These are phyloP conservation scores for Calendula officinalis DNA, from an alignment of 129 eudicot genomes.

Conservation along the genomic window DNA sequence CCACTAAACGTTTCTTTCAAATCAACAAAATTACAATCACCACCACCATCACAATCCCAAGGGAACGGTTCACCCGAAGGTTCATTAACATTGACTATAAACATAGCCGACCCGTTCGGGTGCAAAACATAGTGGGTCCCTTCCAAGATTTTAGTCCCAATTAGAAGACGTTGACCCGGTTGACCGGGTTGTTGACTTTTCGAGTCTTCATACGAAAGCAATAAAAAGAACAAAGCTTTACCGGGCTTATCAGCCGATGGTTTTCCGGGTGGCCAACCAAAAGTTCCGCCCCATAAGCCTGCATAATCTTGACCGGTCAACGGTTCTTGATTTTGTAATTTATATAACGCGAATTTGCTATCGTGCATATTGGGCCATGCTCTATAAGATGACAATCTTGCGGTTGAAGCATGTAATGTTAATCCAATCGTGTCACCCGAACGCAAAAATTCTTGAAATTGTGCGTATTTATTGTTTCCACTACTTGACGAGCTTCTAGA, in stretches of 20 bases:
- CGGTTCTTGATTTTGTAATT: slow-evolving; percentile 51
- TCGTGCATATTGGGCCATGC: slow-evolving; percentile 96
- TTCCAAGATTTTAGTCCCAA: slow-evolving; percentile 87
- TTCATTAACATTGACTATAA: slow-evolving; percentile 64
- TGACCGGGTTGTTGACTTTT: slow-evolving; percentile 2
- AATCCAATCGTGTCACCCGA: slow-evolving; percentile 74
- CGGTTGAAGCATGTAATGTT: slow-evolving; percentile 65
- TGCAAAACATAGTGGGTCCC: slow-evolving; percentile 93
- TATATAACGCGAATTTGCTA: slow-evolving; percentile 73
- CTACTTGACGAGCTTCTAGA: slow-evolving; percentile 40
- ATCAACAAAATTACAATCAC: slow-evolving; percentile 44
- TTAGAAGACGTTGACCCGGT: slow-evolving; percentile 49
- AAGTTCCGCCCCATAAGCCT: slow-evolving; percentile 92
- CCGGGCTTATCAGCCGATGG: slow-evolving; percentile 83
- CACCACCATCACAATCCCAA: slow-evolving; percentile 70
- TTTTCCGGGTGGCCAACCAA: slow-evolving; percentile 92
- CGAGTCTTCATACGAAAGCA: slow-evolving; percentile 72
- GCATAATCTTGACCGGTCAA: slow-evolving; percentile 52
- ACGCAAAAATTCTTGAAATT: slow-evolving; percentile 68
- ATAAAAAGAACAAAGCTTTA: slow-evolving; percentile 79
- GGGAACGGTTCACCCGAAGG: slow-evolving; percentile 75
- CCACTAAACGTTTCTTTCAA: slow-evolving; percentile 63
- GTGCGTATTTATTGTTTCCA: slow-evolving; percentile 55
- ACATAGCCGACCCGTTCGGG: slow-evolving; percentile 98
- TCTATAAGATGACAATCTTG: slow-evolving; percentile 69